phyloP scores from a whole-genome alignment of 495 filamentous ascomycete species.

The Aspergillus avenaceus region DNA sequence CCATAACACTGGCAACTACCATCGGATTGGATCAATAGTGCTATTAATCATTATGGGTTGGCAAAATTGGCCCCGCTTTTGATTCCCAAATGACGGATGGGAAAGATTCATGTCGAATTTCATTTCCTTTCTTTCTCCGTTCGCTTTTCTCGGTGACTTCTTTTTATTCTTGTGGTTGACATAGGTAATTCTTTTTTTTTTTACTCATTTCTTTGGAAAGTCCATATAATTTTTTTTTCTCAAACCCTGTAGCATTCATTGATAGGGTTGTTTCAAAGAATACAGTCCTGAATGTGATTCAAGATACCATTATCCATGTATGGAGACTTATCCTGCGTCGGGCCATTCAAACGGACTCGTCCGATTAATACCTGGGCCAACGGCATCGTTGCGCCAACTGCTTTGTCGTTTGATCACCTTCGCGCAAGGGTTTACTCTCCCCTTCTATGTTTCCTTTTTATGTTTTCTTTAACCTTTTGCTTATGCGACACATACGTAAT shows the following conservation, averaged over 20 bases:
- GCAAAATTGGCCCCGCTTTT: neutral
- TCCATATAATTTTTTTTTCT: too few species aligned
- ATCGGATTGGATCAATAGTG: neutral
- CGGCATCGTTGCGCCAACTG: constrained; percentile 19
- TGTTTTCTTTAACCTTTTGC: neutral
- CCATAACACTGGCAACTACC: neutral
- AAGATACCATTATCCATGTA: neutral
- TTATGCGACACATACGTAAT: neutral
- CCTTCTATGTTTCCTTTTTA: neutral
- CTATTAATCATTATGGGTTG: neutral
- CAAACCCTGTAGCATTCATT: too few species aligned
- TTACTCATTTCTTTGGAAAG: too few species aligned
- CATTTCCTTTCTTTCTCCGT: neutral
- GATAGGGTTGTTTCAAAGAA: neutral
- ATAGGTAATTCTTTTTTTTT: constrained; percentile 1
- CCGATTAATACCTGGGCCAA: constrained; percentile 8
- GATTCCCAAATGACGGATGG: neutral
- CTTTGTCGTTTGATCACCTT: neutral
- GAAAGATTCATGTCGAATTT: neutral
- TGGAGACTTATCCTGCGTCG: constrained; percentile 1
- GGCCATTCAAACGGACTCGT: constrained; percentile 4
- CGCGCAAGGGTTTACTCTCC: neutral
- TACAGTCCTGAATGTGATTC: neutral
- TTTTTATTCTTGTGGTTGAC: too few species aligned
- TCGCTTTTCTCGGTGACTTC: neutral